Percentiles rank a stretch among this genome's conserved stretches.
Conservation (phyloP, 2,329 filamentous ascomycete genomes). For the Neopestalotiopsis clavispora region DNA sequence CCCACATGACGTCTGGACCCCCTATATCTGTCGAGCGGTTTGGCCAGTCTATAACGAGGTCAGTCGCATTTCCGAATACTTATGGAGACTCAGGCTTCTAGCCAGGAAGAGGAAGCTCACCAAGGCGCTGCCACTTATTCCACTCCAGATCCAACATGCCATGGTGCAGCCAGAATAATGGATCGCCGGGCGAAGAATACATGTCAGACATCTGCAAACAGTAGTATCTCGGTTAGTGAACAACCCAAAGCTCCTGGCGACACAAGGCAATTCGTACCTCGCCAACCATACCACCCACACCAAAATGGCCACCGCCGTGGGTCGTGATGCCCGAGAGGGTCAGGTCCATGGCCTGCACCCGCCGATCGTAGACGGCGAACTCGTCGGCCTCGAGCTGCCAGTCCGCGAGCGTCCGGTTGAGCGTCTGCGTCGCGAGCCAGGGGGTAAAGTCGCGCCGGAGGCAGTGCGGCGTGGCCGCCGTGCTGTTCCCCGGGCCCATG, state of each 20-base stretch:
- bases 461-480: conserved; percentile 36
- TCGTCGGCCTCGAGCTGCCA: conserved; percentile 24
- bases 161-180: conserved; percentile 41
- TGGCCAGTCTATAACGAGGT: conserved; percentile 27
- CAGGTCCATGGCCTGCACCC: conserved; percentile 28
- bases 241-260: neutral
- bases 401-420: conserved; percentile 20
- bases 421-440: conserved; percentile 21
- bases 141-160: conserved; percentile 30
- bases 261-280: conserved; percentile 26
- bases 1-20: conserved; percentile 38
- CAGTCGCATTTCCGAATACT: neutral
- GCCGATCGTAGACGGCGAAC: conserved; percentile 33
- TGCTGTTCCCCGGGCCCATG: conserved; percentile 32
- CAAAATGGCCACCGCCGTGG: conserved; percentile 33
- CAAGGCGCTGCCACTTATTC: conserved; percentile 37
- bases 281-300: conserved; percentile 33
- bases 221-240: conserved; percentile 23
- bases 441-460: conserved; percentile 37
- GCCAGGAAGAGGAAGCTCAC: conserved; percentile 6
- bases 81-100: no score
- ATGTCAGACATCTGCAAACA: conserved; percentile 14
- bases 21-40: conserved; percentile 34
- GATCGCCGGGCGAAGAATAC: conserved; percentile 29
- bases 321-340: conserved; percentile 26